Percentiles rank a stretch among this genome's conserved stretches.
These are phyloP conservation scores for Mycena sanguinolenta DNA, from an alignment of 768 basidiomycete genomes.

Conservation along the genomic window DNA sequence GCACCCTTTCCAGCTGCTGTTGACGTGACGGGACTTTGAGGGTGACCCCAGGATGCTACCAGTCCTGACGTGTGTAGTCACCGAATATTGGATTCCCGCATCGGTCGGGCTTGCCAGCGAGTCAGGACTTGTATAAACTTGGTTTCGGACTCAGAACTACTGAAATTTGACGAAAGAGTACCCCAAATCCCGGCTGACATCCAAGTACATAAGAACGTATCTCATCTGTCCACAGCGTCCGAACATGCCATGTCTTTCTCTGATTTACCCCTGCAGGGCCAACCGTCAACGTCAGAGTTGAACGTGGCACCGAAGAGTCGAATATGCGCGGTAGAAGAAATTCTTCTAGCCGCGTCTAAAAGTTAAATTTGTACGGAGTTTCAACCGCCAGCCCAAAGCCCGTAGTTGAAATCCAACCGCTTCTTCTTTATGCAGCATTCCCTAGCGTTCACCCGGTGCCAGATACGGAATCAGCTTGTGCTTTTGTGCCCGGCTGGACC, in stretches of 20 bases:
- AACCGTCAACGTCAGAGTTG: neutral
- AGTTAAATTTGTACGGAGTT: neutral
- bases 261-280: neutral
- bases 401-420: neutral
- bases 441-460: neutral
- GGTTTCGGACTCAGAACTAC: neutral
- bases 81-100: neutral
- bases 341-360: neutral
- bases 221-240: neutral
- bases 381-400: neutral
- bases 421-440: neutral
- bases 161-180: neutral
- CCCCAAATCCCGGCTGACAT: neutral
- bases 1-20: too few relatives aligned
- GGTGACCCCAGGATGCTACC: too few relatives aligned
- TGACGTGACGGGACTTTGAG: too few relatives aligned
- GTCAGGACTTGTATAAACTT: neutral
- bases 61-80: neutral
- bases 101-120: neutral
- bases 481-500: neutral
- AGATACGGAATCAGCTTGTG: neutral
- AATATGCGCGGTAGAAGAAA: neutral
- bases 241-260: neutral
- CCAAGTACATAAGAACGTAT: neutral
- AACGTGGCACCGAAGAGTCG: neutral